Evolutionary conservation across 352 stramenopile genomes (phyloP).

Genomic region (Pythium dissimile): DNA sequence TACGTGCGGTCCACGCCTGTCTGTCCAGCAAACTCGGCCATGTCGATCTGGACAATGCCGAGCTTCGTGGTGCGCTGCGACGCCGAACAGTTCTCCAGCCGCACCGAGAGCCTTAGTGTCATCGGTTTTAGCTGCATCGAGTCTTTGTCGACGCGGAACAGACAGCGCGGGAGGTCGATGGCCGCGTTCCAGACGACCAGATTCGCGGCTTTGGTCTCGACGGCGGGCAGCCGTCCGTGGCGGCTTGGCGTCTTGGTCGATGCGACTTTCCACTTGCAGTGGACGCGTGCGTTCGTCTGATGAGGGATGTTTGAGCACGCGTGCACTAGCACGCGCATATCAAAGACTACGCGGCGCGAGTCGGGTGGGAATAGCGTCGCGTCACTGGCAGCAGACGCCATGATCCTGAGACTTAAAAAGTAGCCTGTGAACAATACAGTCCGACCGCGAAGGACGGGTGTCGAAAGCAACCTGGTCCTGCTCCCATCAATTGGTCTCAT

Average conservation of each 20-base stretch:
- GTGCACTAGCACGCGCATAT: slow-evolving; percentile 29
- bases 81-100: slow-evolving; percentile 19
- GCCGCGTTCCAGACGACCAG: slow-evolving; percentile 25
- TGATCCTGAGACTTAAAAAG: too few relatives aligned
- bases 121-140: slow-evolving; percentile 28
- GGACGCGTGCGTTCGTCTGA: slow-evolving; percentile 23
- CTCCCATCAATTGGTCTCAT: too few relatives aligned
- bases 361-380: not conserved
- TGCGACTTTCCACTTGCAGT: slow-evolving; percentile 35
- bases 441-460: too few relatives aligned
- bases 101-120: slow-evolving; percentile 28
- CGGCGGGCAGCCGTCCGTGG: slow-evolving; percentile 8
- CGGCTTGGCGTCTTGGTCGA: not conserved
- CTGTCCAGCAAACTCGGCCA: slow-evolving; percentile 33
- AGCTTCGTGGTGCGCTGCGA: slow-evolving; percentile 21
- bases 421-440: too few relatives aligned
- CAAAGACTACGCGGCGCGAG: slow-evolving; percentile 17
- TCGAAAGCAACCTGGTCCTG: too few relatives aligned
- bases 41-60: slow-evolving; percentile 29
- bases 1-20: slow-evolving; percentile 20
- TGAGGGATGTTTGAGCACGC: slow-evolving; percentile 36
- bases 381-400: too few relatives aligned
- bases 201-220: slow-evolving; percentile 25
- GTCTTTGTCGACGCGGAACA: slow-evolving; percentile 20
- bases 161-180: slow-evolving; percentile 21